Evolutionary conservation across 192 early-diverging fungal genomes (phyloP), one percentile per base, ranked within the genome.

Genomic region (Helicostylum pulchrum): DNA sequence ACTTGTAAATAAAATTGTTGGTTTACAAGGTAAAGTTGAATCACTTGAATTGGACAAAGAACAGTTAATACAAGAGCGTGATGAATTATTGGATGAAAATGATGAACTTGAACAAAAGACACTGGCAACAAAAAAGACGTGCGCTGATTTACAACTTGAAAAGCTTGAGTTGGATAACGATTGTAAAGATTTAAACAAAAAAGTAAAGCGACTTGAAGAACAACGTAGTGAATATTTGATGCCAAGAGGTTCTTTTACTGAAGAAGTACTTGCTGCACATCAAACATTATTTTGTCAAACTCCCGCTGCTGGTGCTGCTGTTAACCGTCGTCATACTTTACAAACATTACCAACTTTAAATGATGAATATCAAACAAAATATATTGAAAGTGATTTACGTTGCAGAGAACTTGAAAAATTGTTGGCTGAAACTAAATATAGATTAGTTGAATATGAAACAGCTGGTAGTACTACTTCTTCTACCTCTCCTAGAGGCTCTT

Each of bases 381-480:
- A 67, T 32, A 59, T 70, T 19, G 74, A 75, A 19, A 62, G 61
- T 26, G 74, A 75, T 45, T 36, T 71, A 8, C 69, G 74, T 21
- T 76, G 74, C 51, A 65, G 74, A 11, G 74, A 76, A 10, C 50
- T 76, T 17, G 74, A 76, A 30, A 71, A 72, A 60, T n/a, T 76
- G 11, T 46, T 76, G 36, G 74, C 74, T 7, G 74, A 76, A 46
- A 52, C 74, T 12, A 76, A 76, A 54, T 48, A 64, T 23, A 76
- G 71, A 53, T 39, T 76, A n/a, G 74, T 65, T 0, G 61, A 71
- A 45, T 64, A 61, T 31, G 68, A 75, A 47, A 59, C 68, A 15
- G 34, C 61, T 19, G 44, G 45, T 39, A 44, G 62, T 7, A 61
- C 23, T n/a, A 15, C 61, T 15, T 70, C 67, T 12, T 48, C 67